phyloP scores from a whole-genome alignment of 441 rosid species.

The Hypseocharis bilobata region DNA sequence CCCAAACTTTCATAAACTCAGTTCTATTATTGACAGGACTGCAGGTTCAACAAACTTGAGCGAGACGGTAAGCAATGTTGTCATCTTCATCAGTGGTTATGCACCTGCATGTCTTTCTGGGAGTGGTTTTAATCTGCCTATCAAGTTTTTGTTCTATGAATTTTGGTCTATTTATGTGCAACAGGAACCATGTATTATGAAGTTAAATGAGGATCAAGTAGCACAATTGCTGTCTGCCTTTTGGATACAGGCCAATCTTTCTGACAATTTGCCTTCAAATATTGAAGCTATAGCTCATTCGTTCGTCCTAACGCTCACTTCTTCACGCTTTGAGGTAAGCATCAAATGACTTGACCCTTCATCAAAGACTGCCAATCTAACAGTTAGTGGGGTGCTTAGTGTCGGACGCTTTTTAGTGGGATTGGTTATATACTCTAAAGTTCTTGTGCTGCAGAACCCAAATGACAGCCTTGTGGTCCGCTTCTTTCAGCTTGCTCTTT shows the following conservation, averaged over 20 bases:
- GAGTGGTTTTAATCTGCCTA: constrained; percentile 4
- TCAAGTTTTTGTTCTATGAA: not conserved
- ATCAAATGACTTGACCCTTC: not conserved
- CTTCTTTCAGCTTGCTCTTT: constrained; percentile 77
- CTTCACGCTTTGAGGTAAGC: constrained; percentile 57
- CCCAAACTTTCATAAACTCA: constrained; percentile 55
- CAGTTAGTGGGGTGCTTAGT: not conserved
- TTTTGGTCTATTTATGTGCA: constrained; percentile 18
- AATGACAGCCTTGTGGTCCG: constrained; percentile 49
- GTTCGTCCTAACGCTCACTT: constrained; percentile 51
- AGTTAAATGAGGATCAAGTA: constrained; percentile 82
- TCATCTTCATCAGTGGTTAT: constrained; percentile 1
- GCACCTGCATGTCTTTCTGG: not conserved
- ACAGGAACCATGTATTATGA: constrained; percentile 68
- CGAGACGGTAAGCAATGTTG: constrained; percentile 38
- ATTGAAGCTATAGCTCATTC: constrained; percentile 90
- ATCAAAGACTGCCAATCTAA: not conserved
- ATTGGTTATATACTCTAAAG: not conserved
- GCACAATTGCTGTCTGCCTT: constrained; percentile 74
- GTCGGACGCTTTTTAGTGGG: not conserved
- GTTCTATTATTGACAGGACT: constrained; percentile 60
- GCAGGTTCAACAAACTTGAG: constrained; percentile 38
- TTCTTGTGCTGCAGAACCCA: constrained; percentile 45
- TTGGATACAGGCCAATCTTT: constrained; percentile 74
- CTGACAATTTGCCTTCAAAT: constrained; percentile 76